Evolutionary conservation across 257 asterid species (phyloP).

Genomic region (Solanum tarapatanum): DNA sequence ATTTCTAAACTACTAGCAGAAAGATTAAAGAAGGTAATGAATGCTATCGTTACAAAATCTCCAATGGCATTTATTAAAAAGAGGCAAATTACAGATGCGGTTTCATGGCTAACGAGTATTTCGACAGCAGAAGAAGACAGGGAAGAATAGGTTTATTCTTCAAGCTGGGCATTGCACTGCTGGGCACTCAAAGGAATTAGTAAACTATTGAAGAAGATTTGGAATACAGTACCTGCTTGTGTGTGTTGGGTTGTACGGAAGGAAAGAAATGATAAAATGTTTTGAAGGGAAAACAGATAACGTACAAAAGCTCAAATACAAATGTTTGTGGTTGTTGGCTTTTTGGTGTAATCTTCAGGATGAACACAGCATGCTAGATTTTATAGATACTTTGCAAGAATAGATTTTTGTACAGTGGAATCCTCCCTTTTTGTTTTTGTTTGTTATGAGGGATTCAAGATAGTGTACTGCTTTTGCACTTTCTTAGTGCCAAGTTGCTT

Average conservation of each 20-base stretch:
- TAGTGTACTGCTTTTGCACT: neutral
- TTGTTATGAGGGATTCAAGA: neutral
- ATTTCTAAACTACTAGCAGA: neutral
- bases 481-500: neutral
- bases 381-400: neutral
- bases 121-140: neutral
- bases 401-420: neutral
- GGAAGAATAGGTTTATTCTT: neutral
- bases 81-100: neutral
- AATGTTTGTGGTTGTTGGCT: neutral
- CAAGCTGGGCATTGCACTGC: neutral
- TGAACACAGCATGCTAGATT: neutral
- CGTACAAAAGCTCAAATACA: neutral
- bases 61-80: neutral
- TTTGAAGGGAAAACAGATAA: neutral
- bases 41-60: neutral
- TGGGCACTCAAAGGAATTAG: neutral
- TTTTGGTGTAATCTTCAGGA: neutral
- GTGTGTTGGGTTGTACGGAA: neutral
- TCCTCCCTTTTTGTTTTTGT: neutral
- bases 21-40: neutral
- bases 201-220: neutral
- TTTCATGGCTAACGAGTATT: neutral
- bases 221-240: neutral
- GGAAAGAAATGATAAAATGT: neutral